Percentiles rank a stretch among this genome's conserved stretches.
Conservation (phyloP, 768 basidiomycete genomes). For the Pulveroboletus ravenelii region DNA sequence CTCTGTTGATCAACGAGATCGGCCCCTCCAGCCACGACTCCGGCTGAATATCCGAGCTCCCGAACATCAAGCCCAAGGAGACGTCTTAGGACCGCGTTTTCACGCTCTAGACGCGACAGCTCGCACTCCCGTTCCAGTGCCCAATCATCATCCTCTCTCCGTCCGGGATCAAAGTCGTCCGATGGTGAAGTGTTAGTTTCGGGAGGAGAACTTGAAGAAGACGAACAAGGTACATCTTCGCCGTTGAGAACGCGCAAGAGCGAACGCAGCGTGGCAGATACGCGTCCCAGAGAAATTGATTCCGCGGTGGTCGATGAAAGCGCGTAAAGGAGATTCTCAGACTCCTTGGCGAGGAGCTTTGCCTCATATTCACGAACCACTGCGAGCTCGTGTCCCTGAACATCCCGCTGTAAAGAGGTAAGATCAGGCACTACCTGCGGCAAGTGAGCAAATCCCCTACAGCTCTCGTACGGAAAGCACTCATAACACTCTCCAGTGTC, state of each 20-base stretch:
- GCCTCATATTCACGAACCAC: constrained; percentile 89
- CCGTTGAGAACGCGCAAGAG: constrained; percentile 67
- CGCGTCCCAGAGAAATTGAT: constrained; percentile 62
- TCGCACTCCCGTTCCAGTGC: constrained; percentile 89
- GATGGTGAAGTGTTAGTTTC: not conserved
- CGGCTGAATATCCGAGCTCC: constrained; percentile 14
- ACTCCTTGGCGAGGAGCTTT: constrained; percentile 71
- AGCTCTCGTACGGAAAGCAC: constrained; percentile 81
- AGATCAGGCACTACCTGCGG: not conserved
- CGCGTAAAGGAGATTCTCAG: constrained; percentile 54
- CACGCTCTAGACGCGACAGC: constrained; percentile 77
- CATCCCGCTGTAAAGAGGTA: constrained; percentile 61
- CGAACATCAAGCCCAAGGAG: constrained; percentile 52
- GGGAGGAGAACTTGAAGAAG: not conserved
- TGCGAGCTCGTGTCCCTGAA: constrained; percentile 88
- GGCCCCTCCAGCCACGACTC: not conserved
- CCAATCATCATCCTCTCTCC: constrained; percentile 57
- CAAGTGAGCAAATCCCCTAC: constrained; percentile 46
- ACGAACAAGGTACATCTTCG: constrained; percentile 42
- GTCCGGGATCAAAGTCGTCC: constrained; percentile 21
- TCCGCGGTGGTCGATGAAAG: constrained; percentile 60
- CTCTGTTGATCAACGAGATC: constrained; percentile 12
- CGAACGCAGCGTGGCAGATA: constrained; percentile 66
- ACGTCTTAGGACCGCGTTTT: constrained; percentile 77
- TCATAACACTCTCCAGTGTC: constrained; percentile 93